Evolutionary conservation across 306 rosid species (phyloP).

Genomic region (Cicer bijugum): DNA sequence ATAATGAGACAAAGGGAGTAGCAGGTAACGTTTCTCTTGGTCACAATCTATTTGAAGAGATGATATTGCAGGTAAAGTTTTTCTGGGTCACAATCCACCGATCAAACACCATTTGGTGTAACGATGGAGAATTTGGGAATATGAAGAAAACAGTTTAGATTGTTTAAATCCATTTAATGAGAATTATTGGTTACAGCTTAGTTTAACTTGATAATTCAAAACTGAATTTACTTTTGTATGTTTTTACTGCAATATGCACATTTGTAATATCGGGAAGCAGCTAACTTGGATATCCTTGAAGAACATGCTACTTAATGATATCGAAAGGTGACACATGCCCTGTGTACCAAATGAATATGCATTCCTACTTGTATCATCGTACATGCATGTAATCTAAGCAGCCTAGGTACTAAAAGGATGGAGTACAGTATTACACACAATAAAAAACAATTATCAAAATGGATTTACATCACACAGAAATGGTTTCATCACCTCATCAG

Average conservation of each 20-base stretch:
- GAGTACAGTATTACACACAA: neutral
- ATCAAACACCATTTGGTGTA: neutral
- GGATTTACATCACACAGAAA: constrained; percentile 3
- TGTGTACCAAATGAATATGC: constrained; percentile 7
- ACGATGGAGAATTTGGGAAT: neutral
- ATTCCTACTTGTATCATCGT: constrained; percentile 3
- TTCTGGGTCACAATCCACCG: neutral
- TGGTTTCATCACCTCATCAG: constrained; percentile 67
- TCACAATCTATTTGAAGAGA: neutral
- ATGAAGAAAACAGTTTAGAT: constrained; percentile 10
- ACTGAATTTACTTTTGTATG: neutral
- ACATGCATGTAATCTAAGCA: constrained; percentile 25
- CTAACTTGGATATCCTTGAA: constrained; percentile 22
- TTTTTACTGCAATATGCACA: neutral
- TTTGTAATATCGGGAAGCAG: constrained; percentile 20
- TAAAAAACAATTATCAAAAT: constrained; percentile 33
- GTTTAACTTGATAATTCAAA: neutral
- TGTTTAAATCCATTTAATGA: constrained; percentile 7
- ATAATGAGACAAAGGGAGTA: too few relatives aligned
- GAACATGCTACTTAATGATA: constrained; percentile 36
- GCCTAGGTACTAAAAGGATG: constrained; percentile 17
- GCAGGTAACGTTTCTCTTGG: too few relatives aligned
- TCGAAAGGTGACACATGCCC: constrained; percentile 20
- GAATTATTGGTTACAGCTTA: constrained; percentile 17
- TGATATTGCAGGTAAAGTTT: neutral